phyloP scores from a whole-genome alignment of 306 rosid species.

The Vicia faba region DNA sequence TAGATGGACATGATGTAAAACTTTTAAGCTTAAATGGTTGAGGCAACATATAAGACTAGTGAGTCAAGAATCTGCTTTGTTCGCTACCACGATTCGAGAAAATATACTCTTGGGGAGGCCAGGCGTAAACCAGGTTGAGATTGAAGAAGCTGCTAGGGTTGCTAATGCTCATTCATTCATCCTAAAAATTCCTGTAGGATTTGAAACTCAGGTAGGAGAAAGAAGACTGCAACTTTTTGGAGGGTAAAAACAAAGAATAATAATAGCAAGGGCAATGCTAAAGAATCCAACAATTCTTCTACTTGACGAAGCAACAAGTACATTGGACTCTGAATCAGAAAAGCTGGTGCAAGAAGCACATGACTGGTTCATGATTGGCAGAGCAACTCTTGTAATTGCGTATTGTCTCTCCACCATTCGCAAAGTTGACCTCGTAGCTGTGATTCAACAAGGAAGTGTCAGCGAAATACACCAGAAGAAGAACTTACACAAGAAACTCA shows the following conservation, averaged over 20 bases:
- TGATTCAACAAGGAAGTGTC: conserved; percentile 90
- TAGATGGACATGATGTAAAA: conserved; percentile 90
- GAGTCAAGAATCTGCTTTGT: conserved; percentile 97
- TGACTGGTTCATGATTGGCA: conserved; percentile 96
- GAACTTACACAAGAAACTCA: too few relatives aligned
- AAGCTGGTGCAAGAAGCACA: conserved; percentile 98
- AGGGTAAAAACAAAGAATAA: conserved; percentile 97
- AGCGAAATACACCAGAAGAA: too few relatives aligned
- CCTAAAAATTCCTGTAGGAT: conserved; percentile 86
- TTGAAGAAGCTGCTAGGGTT: conserved; percentile 97
- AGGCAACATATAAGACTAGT: conserved; percentile 97
- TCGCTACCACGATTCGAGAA: conserved; percentile 91
- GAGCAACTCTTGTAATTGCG: conserved; percentile 95
- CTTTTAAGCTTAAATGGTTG: conserved; percentile 82
- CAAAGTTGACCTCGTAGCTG: conserved; percentile 96
- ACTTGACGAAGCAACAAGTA: conserved; percentile 97
- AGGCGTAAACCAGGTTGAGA: conserved; percentile 85
- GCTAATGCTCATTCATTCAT: conserved; percentile 97
- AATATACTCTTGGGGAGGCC: conserved; percentile 94
- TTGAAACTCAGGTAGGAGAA: conserved; percentile 98
- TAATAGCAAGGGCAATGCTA: conserved; percentile 98
- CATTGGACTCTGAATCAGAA: conserved; percentile 95
- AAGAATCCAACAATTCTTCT: conserved; percentile 96
- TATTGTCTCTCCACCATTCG: conserved; percentile 98
- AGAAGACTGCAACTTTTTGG: conserved; percentile 97